Evolutionary conservation across 2,329 filamentous ascomycete species (phyloP), one percentile per base, ranked within the genome.

Genomic region (Lizonia empirigonia): DNA sequence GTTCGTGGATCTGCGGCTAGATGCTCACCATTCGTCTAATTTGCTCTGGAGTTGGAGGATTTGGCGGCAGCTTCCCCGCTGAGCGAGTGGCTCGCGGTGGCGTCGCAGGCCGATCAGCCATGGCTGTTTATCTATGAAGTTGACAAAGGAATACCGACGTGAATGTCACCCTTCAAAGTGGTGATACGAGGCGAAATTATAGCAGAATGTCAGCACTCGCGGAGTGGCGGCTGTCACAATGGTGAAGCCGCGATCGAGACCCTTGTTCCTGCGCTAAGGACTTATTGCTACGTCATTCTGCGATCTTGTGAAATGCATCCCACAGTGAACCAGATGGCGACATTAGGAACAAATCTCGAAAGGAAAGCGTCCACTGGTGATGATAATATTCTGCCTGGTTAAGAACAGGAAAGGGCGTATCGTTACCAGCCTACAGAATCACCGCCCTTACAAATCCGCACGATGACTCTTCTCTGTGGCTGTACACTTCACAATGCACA

Each of bases 11-110:
- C n/a, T n/a, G 10, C 34, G 15, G 13, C 13, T n/a, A 8, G n/a
- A 12, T 13, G 30, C 50, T 40, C 74, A 81, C 80, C 70, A 85
- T 84, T 58, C 78, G 78, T 40, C 82, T 78, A 38, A 84, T 78
- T 68, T 85, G 83, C 63, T 86, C 84, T 8, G 84, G 82, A 2
- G 83, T 86, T 26, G 84, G 75, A 29, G 81, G 79, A 19, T 76
- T 73, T 30, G 72, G 67, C 26, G 78, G 74, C 26, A 76, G 67
- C 38, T 71, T 70, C 37, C 74, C 75, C 19, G 76, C 55, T 48
- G 65, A 69, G 59, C 65, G 65, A 46, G 58, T 73, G 65, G 53
- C 73, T 59, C 56, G 74, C 58, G 77, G 76, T 58, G 82, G 79
- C 61, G 81, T 82, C 38, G 74, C 72, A 9, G 77, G 77, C 33